A percentile compares a stretch with the other conserved stretches of the same genome.
Conservation (phyloP, 345 rosid species). For the Schrenkiella parvula region DNA sequence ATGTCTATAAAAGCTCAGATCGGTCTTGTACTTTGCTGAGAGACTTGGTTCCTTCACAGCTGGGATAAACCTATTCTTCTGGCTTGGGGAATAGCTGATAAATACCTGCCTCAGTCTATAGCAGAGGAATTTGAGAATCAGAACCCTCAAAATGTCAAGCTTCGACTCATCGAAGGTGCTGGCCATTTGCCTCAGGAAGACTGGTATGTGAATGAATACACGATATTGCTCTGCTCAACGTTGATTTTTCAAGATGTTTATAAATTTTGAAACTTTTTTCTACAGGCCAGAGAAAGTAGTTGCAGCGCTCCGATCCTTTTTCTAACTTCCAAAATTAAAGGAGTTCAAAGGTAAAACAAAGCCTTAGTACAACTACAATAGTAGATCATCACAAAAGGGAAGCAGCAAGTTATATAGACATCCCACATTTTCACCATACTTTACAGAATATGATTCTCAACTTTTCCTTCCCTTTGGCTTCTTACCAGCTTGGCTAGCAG, state of each 20-base stretch:
- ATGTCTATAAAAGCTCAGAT: no score
- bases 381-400: neutral
- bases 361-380: neutral
- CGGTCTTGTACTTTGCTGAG: slow-evolving; percentile 18
- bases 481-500: slow-evolving; percentile 29
- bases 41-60: slow-evolving; percentile 31
- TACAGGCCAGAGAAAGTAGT: slow-evolving; percentile 96
- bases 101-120: slow-evolving; percentile 68
- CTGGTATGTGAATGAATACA: slow-evolving; percentile 47
- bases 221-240: neutral
- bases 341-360: slow-evolving; percentile 7
- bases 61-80: slow-evolving; percentile 81
- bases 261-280: neutral
- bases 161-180: slow-evolving; percentile 84
- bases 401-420: neutral
- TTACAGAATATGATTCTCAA: no score
- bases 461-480: slow-evolving; percentile 42
- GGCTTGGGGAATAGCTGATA: slow-evolving; percentile 87
- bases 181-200: slow-evolving; percentile 99
- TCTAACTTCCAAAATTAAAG: slow-evolving; percentile 30
- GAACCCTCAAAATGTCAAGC: slow-evolving; percentile 51
- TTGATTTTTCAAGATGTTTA: neutral
- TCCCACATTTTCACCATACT: neutral
- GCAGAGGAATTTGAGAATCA: slow-evolving; percentile 87
- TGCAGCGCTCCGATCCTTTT: slow-evolving; percentile 63